Base-by-base conservation (phyloP, 2,329 filamentous ascomycete species). In the Lachnellula subtilissima region DNA sequence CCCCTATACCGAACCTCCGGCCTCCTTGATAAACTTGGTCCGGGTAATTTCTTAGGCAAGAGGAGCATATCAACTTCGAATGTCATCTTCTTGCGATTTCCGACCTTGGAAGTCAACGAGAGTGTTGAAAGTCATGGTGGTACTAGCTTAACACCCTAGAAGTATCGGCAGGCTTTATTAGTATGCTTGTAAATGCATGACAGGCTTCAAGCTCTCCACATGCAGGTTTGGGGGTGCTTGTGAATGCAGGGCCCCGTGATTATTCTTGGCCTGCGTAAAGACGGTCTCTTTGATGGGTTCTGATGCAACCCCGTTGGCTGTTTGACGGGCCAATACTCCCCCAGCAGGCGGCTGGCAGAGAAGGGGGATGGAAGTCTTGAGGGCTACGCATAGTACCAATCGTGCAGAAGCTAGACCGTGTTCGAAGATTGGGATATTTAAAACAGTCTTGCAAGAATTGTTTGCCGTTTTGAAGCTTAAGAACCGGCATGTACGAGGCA, bases 201-300 rank as follows among this genome's bases (percentile, higher is more conserved):
- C 57, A 63, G 52, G 61, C 62, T 56, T 61, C 52, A 61, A 28
- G 45, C 49, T 54, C 37, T 42, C 32, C 28, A 37, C 15, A 36
- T 51, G 35, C 48, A 42, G 48, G 50, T 57, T 25, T 55, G 55
- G 60, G 55, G 54, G 54, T 56, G 50, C 48, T 47, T 42, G 45
- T 55, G 52, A 40, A 62, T 55, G 57, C 61, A 64, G 55, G 61
- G 59, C 58, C 59, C 56, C 56, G 59, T 52, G 50, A 43, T 50
- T 45, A 48, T 57, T 50, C 43, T 54, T 53, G 47, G 48, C 54
- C 45, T 17, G 36, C 35, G 39, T 55, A 45, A 32, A 57, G 46
- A 28, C 47, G 35, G 39, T 52, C 19, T 28, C 43, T 48, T 23
- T 36, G 23, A 19, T 28, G 45, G 45, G 35, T 32, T 51, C 9